Conservation (phyloP, 495 filamentous ascomycete species). For the Podospora pseudopauciseta region DNA sequence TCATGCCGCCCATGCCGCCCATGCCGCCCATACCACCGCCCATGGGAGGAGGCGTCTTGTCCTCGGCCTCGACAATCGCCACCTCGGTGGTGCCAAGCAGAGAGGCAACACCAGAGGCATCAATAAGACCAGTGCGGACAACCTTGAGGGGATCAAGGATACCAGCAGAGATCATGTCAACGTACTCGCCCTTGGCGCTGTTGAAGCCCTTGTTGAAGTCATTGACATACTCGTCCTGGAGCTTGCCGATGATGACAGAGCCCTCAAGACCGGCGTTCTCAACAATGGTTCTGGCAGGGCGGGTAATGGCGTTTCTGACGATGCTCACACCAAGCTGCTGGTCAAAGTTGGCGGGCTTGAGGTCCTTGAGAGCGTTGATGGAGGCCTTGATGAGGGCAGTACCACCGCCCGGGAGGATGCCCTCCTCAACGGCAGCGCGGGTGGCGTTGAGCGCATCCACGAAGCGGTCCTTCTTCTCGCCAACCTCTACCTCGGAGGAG, state of each 20-base stretch:
- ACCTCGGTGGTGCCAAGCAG: slow-evolving; percentile 97
- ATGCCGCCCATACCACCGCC: slow-evolving; percentile 57
- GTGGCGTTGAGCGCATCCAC: slow-evolving; percentile 98
- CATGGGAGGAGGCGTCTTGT: slow-evolving; percentile 66
- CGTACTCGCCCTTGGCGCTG: slow-evolving; percentile 92
- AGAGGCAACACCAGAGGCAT: slow-evolving; percentile 94
- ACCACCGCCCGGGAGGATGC: slow-evolving; percentile 96
- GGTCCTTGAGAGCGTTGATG: slow-evolving; percentile 72
- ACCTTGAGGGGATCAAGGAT: slow-evolving; percentile 99
- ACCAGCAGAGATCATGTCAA: slow-evolving; percentile 95
- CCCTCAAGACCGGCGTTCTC: slow-evolving; percentile 98
- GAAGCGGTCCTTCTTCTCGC: slow-evolving; percentile 99
- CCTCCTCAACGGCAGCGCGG: slow-evolving; percentile 96
- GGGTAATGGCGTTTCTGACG: slow-evolving; percentile 94
- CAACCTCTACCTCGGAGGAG: slow-evolving; percentile 94
- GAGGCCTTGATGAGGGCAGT: slow-evolving; percentile 97
- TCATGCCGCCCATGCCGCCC: slow-evolving; percentile 57
- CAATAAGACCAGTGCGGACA: slow-evolving; percentile 88
- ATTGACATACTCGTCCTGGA: slow-evolving; percentile 83
- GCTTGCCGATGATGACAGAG: slow-evolving; percentile 94
- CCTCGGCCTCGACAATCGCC: slow-evolving; percentile 94
- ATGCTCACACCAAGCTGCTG: slow-evolving; percentile 98
- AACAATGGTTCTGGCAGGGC: slow-evolving; percentile 87
- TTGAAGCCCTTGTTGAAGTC: slow-evolving; percentile 99
- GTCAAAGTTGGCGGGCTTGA: slow-evolving; percentile 94